Evolutionary conservation across 139 green algal species (phyloP).

Genomic region (Chlamydomonas sp.): DNA sequence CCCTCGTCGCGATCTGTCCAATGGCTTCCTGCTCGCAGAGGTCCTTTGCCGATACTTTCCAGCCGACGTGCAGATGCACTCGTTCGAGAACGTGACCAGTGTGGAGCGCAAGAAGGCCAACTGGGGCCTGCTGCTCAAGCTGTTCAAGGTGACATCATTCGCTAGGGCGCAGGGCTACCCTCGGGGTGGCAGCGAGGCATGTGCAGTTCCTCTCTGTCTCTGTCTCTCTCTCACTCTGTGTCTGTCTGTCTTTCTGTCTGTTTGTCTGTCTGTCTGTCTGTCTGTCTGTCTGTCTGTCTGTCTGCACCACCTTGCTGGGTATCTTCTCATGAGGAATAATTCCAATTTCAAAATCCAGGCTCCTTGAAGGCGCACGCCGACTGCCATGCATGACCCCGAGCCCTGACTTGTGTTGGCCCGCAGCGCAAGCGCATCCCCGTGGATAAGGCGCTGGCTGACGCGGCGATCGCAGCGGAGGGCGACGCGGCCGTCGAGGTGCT

Average conservation of each 20-base stretch:
- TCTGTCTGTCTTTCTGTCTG: too few relatives aligned
- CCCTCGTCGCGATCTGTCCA: conserved; percentile 27
- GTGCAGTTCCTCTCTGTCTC: too few relatives aligned
- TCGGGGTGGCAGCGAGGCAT: too few relatives aligned
- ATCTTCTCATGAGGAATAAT: too few relatives aligned
- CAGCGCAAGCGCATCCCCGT: conserved; percentile 45
- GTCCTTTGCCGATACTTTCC: conserved; percentile 62
- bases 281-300: too few relatives aligned
- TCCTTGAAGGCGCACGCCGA: too few relatives aligned
- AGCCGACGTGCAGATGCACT: conserved; percentile 59
- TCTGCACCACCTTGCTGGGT: too few relatives aligned
- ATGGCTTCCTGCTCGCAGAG: conserved; percentile 64
- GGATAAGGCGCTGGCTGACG: conserved; percentile 38
- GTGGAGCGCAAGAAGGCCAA: conserved; percentile 57
- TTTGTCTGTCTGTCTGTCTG: too few relatives aligned
- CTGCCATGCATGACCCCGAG: too few relatives aligned
- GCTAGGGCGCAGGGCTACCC: too few relatives aligned
- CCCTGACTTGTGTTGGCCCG: neutral
- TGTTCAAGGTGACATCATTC: conserved; percentile 64
- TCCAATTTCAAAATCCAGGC: too few relatives aligned
- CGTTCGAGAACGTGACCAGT: conserved; percentile 60
- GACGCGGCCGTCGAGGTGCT: conserved; percentile 47
- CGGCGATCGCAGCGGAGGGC: conserved; percentile 38
- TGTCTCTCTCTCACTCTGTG: too few relatives aligned
- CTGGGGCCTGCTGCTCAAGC: conserved; percentile 55